Evolutionary conservation across 2,329 filamentous ascomycete genomes (phyloP), one percentile per base, ranked within the genome.

Genomic region (Penicillium sp.): DNA sequence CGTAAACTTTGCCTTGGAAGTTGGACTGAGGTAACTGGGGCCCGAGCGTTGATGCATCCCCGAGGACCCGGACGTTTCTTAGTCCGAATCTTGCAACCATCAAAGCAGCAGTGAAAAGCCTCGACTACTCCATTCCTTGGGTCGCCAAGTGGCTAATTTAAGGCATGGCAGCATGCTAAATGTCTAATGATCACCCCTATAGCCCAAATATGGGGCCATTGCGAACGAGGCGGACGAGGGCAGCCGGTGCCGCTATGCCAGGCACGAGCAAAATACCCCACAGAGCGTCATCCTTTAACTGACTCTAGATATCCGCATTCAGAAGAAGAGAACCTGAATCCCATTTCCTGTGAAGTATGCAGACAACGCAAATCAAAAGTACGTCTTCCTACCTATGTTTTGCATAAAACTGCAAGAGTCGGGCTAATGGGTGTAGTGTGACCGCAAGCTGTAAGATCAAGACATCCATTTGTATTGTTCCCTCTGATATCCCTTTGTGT

Each of bases 301-400:
- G 31, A 46, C 30, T 35, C 35, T 9, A 31, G n/a, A 43, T 22
- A n/a, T 44, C 12, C 31, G 14, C n/a, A 41, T 41, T 13, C 19
- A 57, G 53, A 51, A 5, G 55, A 51, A 3, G 46, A 50, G 10
- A 42, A 35, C 7, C 9, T 54, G 35, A 59, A 53, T 46, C 33
- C 49, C 0, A 61, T 61, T 9, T 59, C 59, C 4, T 61, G 59
- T 35, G 57, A 60, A 30, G 11, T 41, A 39, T 61, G 59, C 31
- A 55, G 59, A 40, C 57, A 60, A 27, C 50, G 53, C 5, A 61
- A 61, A 51, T 60, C 57, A 50, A 60, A 60, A 37, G 58, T 61
- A 31, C 22, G 56, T 50, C 31, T 6, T 27, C 13, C 7, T n/a
- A n/a, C n/a, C n/a, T n/a, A n/a, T n/a, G n/a, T 25, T 8, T 27